A percentile compares a stretch with the other conserved stretches of the same genome.
Conservation (phyloP, 176 grass and related monocot genomes). For the Eleusine indica region DNA sequence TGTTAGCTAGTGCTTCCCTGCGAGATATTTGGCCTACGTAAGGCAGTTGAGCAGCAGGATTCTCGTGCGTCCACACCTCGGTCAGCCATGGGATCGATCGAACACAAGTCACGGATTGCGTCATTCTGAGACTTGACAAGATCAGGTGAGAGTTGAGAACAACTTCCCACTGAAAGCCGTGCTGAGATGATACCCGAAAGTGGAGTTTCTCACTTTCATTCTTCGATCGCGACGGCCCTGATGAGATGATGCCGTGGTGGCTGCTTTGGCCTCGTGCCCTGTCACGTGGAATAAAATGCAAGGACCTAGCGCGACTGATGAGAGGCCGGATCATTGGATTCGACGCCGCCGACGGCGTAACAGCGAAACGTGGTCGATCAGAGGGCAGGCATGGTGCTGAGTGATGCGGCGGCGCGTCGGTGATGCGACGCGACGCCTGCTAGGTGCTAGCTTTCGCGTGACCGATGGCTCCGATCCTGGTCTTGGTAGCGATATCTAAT, state of each 20-base stretch:
- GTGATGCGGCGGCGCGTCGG: not conserved
- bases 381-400: not conserved
- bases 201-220: no score
- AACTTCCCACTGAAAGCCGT: not conserved
- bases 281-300: no score
- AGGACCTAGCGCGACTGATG: not conserved
- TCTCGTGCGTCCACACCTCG: not conserved
- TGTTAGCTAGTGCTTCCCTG: not conserved
- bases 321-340: not conserved
- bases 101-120: not conserved
- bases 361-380: slow-evolving; percentile 6
- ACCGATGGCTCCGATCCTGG: not conserved
- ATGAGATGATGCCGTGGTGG: no score
- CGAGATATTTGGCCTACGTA: not conserved
- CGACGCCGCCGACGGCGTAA: not conserved
- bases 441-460: not conserved
- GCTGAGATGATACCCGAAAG: no score
- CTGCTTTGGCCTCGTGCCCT: no score
- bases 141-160: not conserved
- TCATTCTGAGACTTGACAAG: not conserved
- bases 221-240: no score
- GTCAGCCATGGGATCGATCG: not conserved
- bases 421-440: slow-evolving; percentile 28
- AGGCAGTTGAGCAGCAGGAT: not conserved
- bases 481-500: no score